Evolutionary conservation across 352 stramenopile genomes (phyloP).

Genomic region (Elongisporangium senticosum): DNA sequence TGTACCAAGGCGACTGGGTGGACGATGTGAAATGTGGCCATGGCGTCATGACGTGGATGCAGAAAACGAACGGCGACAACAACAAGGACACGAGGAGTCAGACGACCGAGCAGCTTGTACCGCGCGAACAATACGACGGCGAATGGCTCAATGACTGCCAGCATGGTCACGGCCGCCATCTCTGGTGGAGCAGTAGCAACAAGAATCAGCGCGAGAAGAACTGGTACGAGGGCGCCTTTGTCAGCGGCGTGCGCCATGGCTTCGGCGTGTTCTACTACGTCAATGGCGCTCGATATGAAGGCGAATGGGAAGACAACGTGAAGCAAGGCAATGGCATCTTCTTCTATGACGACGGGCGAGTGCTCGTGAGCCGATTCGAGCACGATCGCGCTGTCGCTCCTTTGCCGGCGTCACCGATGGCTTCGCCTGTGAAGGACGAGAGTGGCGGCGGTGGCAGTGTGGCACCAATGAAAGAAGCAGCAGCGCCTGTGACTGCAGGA

Average conservation of each 20-base stretch:
- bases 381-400: conserved; percentile 32
- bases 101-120: conserved; percentile 2
- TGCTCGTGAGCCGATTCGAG: conserved; percentile 40
- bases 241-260: conserved; percentile 53
- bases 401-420: conserved; percentile 7
- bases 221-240: conserved; percentile 84
- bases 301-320: conserved; percentile 74
- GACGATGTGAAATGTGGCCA: conserved; percentile 61
- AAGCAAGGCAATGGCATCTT: conserved; percentile 74
- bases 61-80: background rate
- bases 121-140: conserved; percentile 64
- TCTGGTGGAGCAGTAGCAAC: conserved; percentile 43
- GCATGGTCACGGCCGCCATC: conserved; percentile 74
- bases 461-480: background rate
- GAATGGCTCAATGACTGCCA: conserved; percentile 67
- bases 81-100: background rate
- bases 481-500: background rate
- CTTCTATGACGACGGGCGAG: conserved; percentile 62
- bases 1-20: conserved; percentile 72
- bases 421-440: background rate
- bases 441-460: background rate
- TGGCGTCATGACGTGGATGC: conserved; percentile 78
- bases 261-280: conserved; percentile 81
- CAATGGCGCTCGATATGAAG: conserved; percentile 79
- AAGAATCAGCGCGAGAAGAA: conserved; percentile 46